Base-by-base conservation (phyloP, 441 rosid species). In the Hura crepitans region DNA sequence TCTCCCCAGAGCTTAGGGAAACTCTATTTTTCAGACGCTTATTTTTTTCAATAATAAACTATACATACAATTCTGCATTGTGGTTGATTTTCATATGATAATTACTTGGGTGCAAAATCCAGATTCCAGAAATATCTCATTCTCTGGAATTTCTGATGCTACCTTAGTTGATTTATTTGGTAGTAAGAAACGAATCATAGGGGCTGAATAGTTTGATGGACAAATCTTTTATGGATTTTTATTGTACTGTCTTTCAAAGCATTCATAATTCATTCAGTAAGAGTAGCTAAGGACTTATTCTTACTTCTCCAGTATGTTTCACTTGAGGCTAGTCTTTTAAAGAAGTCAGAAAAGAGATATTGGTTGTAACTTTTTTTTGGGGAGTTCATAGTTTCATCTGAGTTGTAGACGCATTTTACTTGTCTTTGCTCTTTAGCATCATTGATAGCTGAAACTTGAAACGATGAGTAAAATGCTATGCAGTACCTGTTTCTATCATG, bases 31-130 rank as follows among this genome's bases (percentile, higher is more conserved):
- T 30, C 14, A 23, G 30, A 61, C 27, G 20, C 49, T 31, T 59
- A n/a, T 37, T 46, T 11, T 20, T 43, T 55, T 49, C 17, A n/a
- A 43, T 58, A 69, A 45, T 70, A 58, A 49, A 22, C 43, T 42
- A 61, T 33, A 49, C 49, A 61, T n/a, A 33, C 63, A 31, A 2
- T 31, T 7, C 33, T 23, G n/a, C 17, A 30, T 31, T 59, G 0
- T 31, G 43, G 4, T 59, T 59, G 43, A 59, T 33, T 9, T 69
- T n/a, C 42, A 4, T 43, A 7, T 54, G 17, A 55, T 12, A 28
- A n/a, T 12, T n/a, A n/a, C 33, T 15, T 56, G 25, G 53, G 37
- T 18, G 31, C 63, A 59, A 33, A 23, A 31, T 28, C 27, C 53
- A 53, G 35, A 49, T 47, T 49, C 22, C 53, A 7, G 68, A 45